Percentiles rank a stretch among this genome's conserved stretches.
Evolutionary conservation across 306 rosid genomes (phyloP).

Genomic region (Rubus parviflorus): DNA sequence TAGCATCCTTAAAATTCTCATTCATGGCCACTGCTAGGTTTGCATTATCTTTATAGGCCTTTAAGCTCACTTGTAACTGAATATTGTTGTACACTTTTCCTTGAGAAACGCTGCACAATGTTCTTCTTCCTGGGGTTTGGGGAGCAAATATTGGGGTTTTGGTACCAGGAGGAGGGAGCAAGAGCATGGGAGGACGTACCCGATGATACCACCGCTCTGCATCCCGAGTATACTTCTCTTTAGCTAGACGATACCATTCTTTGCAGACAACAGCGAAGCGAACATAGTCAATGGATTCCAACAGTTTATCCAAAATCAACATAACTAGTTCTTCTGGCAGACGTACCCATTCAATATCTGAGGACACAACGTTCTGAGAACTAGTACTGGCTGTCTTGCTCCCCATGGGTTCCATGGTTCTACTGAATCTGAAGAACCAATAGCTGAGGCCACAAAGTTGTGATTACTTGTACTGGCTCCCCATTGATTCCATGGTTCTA

Average conservation of each 20-base stretch:
- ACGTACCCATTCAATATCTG: neutral
- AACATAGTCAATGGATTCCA: neutral
- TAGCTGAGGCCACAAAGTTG: neutral
- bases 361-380: neutral
- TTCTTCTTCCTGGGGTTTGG: neutral
- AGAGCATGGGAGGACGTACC: neutral
- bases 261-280: neutral
- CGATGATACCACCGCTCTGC: neutral
- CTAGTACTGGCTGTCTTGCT: neutral
- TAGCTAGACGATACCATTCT: neutral
- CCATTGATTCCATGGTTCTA: neutral
- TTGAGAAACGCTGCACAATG: neutral
- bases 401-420: neutral
- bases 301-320: neutral
- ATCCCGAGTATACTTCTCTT: neutral
- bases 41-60: no score
- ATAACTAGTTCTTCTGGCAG: neutral
- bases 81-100: no score
- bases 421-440: neutral
- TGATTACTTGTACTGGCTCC: neutral
- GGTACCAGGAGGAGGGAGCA: neutral
- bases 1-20: no score
- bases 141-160: neutral
- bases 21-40: no score
- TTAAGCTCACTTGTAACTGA: no score